Evolutionary conservation across 108 stramenopile species (phyloP).

Genomic region (Nitzschia sp.): DNA sequence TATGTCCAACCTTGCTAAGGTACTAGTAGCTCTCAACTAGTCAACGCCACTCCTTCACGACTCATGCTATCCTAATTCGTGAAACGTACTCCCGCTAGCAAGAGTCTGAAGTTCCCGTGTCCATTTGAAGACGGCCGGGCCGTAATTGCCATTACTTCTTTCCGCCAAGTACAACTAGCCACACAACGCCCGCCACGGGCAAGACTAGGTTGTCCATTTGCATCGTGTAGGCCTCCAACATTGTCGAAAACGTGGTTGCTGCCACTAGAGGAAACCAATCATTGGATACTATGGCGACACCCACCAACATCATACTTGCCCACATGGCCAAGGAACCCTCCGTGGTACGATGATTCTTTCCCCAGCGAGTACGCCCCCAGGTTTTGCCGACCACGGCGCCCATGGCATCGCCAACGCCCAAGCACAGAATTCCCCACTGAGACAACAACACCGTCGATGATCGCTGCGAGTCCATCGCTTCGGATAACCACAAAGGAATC

Average conservation of each 20-base stretch:
- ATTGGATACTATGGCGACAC: not conserved
- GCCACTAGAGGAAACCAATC: conserved; percentile 18
- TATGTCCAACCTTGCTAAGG: no score
- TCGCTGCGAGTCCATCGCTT: conserved; percentile 16
- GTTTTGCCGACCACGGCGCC: conserved; percentile 69
- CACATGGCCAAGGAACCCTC: conserved; percentile 83
- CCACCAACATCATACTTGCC: conserved; percentile 55
- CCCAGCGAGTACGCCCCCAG: conserved; percentile 41
- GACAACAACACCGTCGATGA: conserved; percentile 18
- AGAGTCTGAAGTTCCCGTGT: no score
- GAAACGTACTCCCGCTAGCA: no score
- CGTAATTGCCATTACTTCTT: no score
- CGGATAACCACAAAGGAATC: conserved; percentile 62
- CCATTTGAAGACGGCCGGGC: no score
- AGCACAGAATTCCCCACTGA: conserved; percentile 62
- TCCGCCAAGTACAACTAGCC: no score
- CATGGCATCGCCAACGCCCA: conserved; percentile 82
- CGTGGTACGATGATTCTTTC: conserved; percentile 60
- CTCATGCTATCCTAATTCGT: no score
- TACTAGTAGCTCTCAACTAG: no score
- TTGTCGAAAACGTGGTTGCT: conserved; percentile 45
- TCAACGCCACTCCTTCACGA: no score
- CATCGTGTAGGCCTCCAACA: conserved; percentile 75
- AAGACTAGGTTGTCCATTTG: conserved; percentile 87
- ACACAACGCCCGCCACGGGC: conserved; percentile 55